Evolutionary conservation across 495 filamentous ascomycete genomes (phyloP).

Genomic region (Penicillium verhagenii): DNA sequence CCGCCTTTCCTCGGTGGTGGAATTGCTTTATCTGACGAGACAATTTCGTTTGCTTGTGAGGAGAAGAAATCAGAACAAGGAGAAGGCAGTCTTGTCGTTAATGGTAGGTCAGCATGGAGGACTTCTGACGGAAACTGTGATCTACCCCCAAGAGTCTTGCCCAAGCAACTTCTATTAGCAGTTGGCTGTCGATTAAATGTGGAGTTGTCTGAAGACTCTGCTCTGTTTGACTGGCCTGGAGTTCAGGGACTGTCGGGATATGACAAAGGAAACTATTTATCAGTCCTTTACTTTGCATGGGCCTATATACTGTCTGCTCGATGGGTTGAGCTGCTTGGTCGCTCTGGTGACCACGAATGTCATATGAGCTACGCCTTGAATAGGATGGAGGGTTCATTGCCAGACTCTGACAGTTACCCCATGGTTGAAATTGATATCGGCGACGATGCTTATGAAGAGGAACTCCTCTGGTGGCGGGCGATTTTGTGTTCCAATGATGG

Average conservation of each 20-base stretch:
- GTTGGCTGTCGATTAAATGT: slow-evolving; percentile 10
- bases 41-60: slow-evolving; percentile 19
- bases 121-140: slow-evolving; percentile 20
- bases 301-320: slow-evolving; percentile 27
- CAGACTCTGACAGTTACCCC: slow-evolving; percentile 1
- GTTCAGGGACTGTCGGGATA: slow-evolving; percentile 17
- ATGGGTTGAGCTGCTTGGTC: slow-evolving; percentile 26
- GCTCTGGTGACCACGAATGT: slow-evolving; percentile 19
- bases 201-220: slow-evolving; percentile 17
- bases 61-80: slow-evolving; percentile 9
- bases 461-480: slow-evolving; percentile 18
- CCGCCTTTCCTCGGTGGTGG: slow-evolving; percentile 24
- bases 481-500: slow-evolving; percentile 20
- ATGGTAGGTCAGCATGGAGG: slow-evolving; percentile 24
- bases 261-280: slow-evolving; percentile 24
- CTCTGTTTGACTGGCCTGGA: slow-evolving; percentile 22
- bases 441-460: slow-evolving; percentile 16
- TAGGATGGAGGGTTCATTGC: background rate
- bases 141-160: slow-evolving; percentile 16
- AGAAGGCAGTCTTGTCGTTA: slow-evolving; percentile 16
- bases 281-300: slow-evolving; percentile 27
- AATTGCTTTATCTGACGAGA: slow-evolving; percentile 7
- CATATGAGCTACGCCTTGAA: slow-evolving; percentile 10
- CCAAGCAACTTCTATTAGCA: slow-evolving; percentile 18
- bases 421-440: slow-evolving; percentile 25